Conservation (phyloP, 2,329 filamentous ascomycete genomes). For the Ophiosphaerella herpotricha region DNA sequence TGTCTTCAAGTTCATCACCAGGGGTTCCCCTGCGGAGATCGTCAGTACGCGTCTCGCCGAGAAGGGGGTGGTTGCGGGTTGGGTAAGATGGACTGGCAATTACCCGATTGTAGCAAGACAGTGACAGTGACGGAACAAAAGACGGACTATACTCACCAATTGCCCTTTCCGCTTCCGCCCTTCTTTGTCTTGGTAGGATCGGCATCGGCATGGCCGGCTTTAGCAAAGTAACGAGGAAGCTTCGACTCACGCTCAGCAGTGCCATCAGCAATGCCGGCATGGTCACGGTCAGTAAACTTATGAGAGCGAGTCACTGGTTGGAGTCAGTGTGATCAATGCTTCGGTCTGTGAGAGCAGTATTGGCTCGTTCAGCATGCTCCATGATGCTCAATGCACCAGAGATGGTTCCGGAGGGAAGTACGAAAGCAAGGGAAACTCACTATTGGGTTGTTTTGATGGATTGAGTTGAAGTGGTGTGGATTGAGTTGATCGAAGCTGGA, state of each 20-base stretch:
- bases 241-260: conserved; percentile 70
- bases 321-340: conserved; percentile 11
- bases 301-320: conserved; percentile 90
- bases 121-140: conserved; percentile 2
- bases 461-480: conserved; percentile 8
- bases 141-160: conserved; percentile 71
- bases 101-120: neutral
- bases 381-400: conserved; percentile 7
- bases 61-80: neutral
- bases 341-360: neutral
- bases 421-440: conserved; percentile 28
- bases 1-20: conserved; percentile 83
- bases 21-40: conserved; percentile 70
- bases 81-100: no score
- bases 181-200: conserved; percentile 97
- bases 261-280: conserved; percentile 77
- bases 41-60: conserved; percentile 17
- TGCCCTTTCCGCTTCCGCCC: conserved; percentile 87
- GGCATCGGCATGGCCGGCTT: conserved; percentile 76
- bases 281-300: conserved; percentile 93
- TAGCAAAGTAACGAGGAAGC: conserved; percentile 91
- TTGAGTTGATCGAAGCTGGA: conserved; percentile 24
- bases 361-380: neutral
- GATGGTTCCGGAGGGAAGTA: neutral
- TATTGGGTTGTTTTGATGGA: conserved; percentile 26